Base-by-base conservation (phyloP, 352 stramenopile species). In the Globisporangium radiosum region DNA sequence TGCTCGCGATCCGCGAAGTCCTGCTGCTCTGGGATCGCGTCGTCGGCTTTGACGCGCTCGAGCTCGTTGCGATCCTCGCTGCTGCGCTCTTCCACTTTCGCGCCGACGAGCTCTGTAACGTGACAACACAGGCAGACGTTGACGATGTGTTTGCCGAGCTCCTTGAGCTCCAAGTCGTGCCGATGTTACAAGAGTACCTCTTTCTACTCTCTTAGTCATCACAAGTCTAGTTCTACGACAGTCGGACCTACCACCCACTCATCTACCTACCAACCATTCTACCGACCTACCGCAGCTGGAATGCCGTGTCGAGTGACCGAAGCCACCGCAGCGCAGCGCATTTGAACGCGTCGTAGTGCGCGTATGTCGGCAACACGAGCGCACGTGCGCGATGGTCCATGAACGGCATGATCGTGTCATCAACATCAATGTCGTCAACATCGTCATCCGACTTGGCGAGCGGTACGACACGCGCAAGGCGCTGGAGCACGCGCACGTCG, bases 11-110 rank as follows among this genome's bases (percentile, higher is more conserved):
- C 50, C 56, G 81, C 8, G 78, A 93, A 61, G 66, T 93, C 42
- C 76, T 93, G 15, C 52, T 90, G 49, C 73, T 93, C 4, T 93
- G 83, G 83, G 83, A 93, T 52, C 82, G 79, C 36, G 65, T 92
- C 15, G 60, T 92, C 19, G 81, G 78, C 15, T 93, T 83, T 56
- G 78, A 92, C 50, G 80, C 73, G 36, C 55, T 90, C 15, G 76
- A 92, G 52, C 47, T 90, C 50, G 65, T 92, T n/a, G 72, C 76
- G 8, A 75, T 92, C 54, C 66, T 82, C 43, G 84, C 84, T 17
- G 81, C 80, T 1, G 84, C 84, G 10, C 69, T 93, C 5, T 92
- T 93, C 49, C 73, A 80, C 43, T 88, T 88, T 38, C 76, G 84
- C 36, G 65, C 76, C 25, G 60, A 74, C n/a, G 78, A 88, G 19